phyloP scores from a whole-genome alignment of 306 rosid species.

The Prunus davidiana region DNA sequence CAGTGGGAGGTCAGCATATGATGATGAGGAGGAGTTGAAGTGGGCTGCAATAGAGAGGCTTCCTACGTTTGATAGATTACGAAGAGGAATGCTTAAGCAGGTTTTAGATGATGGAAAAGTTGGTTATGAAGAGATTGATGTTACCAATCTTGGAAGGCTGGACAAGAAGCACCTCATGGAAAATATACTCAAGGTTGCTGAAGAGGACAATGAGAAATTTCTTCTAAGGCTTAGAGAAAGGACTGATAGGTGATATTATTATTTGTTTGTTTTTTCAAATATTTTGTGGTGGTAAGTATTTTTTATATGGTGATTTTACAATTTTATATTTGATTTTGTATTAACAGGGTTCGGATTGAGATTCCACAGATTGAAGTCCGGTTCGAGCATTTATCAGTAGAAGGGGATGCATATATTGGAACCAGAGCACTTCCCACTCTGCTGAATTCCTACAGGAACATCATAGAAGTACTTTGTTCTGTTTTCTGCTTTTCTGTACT shows the following conservation, averaged over 20 bases:
- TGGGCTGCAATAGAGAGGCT: constrained; percentile 75
- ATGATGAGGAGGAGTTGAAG: constrained; percentile 54
- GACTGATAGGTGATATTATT: constrained; percentile 36
- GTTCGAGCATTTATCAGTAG: constrained; percentile 46
- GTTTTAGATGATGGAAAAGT: constrained; percentile 28
- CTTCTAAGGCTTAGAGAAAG: constrained; percentile 44
- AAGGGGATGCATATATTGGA: constrained; percentile 61
- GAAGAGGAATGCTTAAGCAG: constrained; percentile 45
- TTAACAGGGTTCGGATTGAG: constrained; percentile 55
- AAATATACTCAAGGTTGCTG: constrained; percentile 34
- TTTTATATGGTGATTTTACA: not conserved
- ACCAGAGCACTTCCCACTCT: constrained; percentile 63
- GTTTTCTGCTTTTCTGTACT: not conserved
- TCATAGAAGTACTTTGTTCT: constrained; percentile 43
- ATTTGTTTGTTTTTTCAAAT: not conserved
- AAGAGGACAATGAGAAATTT: constrained; percentile 57
- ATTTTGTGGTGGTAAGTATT: not conserved
- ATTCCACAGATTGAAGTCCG: constrained; percentile 56
- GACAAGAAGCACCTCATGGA: constrained; percentile 40
- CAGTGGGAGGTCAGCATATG: not conserved
- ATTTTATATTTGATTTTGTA: not conserved
- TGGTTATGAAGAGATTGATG: constrained; percentile 34
- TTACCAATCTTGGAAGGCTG: constrained; percentile 39
- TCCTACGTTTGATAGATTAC: constrained; percentile 57
- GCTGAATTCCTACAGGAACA: constrained; percentile 41